Evolutionary conservation across 148 eudicot species (phyloP), one percentile per base, ranked within the genome.

Genomic region (Vaccinium myrtillus): DNA sequence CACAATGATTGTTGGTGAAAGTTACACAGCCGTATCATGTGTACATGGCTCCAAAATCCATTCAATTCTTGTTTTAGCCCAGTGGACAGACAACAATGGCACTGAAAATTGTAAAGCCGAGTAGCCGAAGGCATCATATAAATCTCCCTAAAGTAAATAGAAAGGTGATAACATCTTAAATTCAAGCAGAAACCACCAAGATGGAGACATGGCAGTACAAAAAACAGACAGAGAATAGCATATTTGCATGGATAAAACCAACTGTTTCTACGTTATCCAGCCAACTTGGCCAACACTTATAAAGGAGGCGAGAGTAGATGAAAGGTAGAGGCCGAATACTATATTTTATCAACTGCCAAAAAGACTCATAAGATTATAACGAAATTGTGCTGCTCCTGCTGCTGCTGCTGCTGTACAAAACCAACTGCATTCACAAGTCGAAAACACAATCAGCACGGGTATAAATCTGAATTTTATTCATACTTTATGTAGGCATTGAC

Each of bases 371-470:
- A 51, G 27, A 32, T 54, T 51, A 54, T 55, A 6, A 73, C 16
- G 27, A 82, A 71, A 23, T 63, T 73, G 18, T 54, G 84, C 32
- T 67, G 12, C 54, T 27, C 30, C 30, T 51, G 54, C 32, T 67
- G 36, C 58, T 54, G 58, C 19, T 67, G 39, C 51, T 16, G 49
- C 84, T 82, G 84, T 82, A 82, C 79, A 70, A 51, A 51, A 55
- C 78, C 65, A 75, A 73, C 84, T 82, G 78, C 84, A 53, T 81
- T 23, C 49, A 73, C 19, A 32, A 82, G 53, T 75, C 27, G n/a
- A 82, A 82, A 50, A 43, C 48, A 74, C 8, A 82, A 74, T 82
- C 19, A 73, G 84, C 23, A 27, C 30, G 0, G 51, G 3, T 30
- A 46, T 43, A 8, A 46, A 21, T 70, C 46, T 70, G 75, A 70